Evolutionary conservation across 805 yeast genomes (phyloP), one percentile per base, ranked within the genome.

Genomic region (Dipodascopsis uninucleata): DNA sequence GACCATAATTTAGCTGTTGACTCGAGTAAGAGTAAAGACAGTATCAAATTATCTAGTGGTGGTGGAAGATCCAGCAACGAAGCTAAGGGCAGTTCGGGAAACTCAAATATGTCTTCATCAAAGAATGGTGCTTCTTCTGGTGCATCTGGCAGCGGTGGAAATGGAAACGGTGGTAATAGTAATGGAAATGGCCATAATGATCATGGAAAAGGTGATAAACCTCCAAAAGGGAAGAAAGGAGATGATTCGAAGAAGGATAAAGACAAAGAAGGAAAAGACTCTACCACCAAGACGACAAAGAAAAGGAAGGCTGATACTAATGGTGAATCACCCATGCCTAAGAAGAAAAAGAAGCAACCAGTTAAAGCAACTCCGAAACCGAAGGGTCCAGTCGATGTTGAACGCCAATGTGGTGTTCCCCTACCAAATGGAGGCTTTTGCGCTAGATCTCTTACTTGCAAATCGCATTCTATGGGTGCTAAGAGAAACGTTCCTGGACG

Each of bases 381-480:
- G 8, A 59, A 59, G 37, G 60, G 59, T 25, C 89, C 95, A 3
- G 88, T 88, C 20, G 95, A 88, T 63, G 94, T 88, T 37, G 95
- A 88, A 60, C 78, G 78, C 55, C 97, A 93, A 66, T 93, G 98
- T 72, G 98, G 98, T 64, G 97, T 93, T 9, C 84, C 86, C 5
- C 69, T 93, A 49, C 88, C 96, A 0, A 84, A 82, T 54, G 97
- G 97, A n/a, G 95, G 94, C 0, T 82, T 80, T 56, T 93, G 98
- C 71, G 97, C 97, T 3, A 75, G 98, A 39, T 88, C 97, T 0
- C 71, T 93, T 49, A 93, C 98, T 0, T 93, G 98, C 73, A 93
- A 93, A 62, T 88, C 97, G 0, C 98, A 93, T 66, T 86, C 97
- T 1, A 89, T 93, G 96, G 97, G 97, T 26, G 96, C 97, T 22